Evolutionary conservation across 1,284 basidiomycete genomes (phyloP), one percentile per base, ranked within the genome.

Genomic region (Gomphus bonarii): DNA sequence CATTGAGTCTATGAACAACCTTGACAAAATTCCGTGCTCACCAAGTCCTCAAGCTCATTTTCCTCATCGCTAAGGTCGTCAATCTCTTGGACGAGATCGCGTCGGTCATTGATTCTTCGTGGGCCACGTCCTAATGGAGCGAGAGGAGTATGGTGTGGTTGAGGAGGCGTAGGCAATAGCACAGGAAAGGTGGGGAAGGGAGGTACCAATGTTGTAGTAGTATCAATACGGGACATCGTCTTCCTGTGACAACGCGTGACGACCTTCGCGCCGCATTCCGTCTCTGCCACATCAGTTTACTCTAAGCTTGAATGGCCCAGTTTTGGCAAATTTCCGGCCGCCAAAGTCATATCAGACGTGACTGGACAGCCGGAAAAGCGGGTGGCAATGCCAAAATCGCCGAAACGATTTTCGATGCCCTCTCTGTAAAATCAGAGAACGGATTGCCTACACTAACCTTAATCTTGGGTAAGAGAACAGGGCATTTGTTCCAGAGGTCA

Each of bases 11-110:
- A 46, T 14, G 20, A 51, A 46, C 12, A 38, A 46, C 31, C 42
- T 6, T n/a, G 20, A 44, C 20, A 22, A 28, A 52, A 42, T 28
- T 16, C 43, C 30, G 11, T 25, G 70, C 78, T 61, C 64, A 85
- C 88, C 63, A 81, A 72, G 51, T 85, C 83, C 56, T 89, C 86
- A 11, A 90, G 67, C 62, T 89, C 85, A 50, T 79, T 80, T 66
- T 93, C 91, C 66, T 91, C 88, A 59, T 91, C 89, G 62, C 85
- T 91, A 59, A 94, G 72, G 61, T 91, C 88, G 40, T 89, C 88
- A 74, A 88, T 85, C 67, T 93, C 90, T 57, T 80, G 79, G 63
- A 82, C 79, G 43, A 90, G 70, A 66, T 91, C 85, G 35, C 87
- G 78, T 48, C 78, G 71, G 31, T 77, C 74, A 62, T 81, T 81